phyloP scores from a whole-genome alignment of 179 eudicot species.

The Beta macrorhiza region DNA sequence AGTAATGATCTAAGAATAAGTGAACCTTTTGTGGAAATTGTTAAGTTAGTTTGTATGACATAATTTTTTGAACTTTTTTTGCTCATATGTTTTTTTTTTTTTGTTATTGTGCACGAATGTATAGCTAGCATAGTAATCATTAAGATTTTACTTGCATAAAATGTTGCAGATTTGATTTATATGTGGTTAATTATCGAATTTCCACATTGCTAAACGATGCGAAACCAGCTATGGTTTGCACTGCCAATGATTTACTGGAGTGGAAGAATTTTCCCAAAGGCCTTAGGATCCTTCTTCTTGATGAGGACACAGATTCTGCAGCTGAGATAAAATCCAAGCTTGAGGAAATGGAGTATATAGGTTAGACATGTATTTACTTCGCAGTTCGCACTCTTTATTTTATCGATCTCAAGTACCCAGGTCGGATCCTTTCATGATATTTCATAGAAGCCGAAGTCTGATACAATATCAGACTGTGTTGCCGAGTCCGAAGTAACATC shows the following conservation, averaged over 20 bases:
- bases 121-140: neutral
- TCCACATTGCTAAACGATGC: conserved; percentile 55
- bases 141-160: neutral
- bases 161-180: conserved; percentile 40
- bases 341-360: conserved; percentile 72
- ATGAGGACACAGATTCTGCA: conserved; percentile 54
- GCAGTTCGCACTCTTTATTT: too few species aligned
- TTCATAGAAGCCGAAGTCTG: too few species aligned
- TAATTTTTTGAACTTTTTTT: too few species aligned
- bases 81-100: neutral
- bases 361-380: conserved; percentile 33
- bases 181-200: conserved; percentile 24
- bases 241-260: conserved; percentile 60
- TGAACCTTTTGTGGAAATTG: neutral
- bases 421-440: too few species aligned
- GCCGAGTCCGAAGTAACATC: too few species aligned
- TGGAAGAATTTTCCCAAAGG: conserved; percentile 93
- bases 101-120: neutral
- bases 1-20: neutral
- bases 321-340: conserved; percentile 65
- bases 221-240: conserved; percentile 80
- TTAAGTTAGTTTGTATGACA: too few species aligned
- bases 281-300: conserved; percentile 76
- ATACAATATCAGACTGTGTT: too few species aligned
- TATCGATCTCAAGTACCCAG: too few species aligned